These are phyloP conservation scores for Tolypocladium endophyticum DNA, from an alignment of 2,329 filamentous ascomycete genomes.

Conservation along the genomic window DNA sequence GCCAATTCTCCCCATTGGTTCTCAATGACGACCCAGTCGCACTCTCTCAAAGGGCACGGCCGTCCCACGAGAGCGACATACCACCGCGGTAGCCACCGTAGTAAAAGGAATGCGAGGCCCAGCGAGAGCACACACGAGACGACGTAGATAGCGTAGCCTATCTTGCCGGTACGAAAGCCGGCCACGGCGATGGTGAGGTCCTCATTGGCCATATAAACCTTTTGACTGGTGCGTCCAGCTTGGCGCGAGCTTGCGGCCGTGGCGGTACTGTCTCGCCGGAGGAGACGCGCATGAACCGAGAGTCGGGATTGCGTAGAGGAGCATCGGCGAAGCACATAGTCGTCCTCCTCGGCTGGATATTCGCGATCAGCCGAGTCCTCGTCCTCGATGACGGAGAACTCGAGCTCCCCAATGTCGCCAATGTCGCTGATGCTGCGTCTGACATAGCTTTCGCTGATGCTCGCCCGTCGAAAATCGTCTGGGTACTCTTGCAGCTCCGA, in stretches of 20 bases:
- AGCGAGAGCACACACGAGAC: conserved; percentile 60
- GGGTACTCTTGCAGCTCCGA: conserved; percentile 13
- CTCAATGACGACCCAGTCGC: conserved; percentile 89
- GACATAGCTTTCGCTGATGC: conserved; percentile 12
- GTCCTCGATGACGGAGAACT: conserved; percentile 29
- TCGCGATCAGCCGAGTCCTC: conserved; percentile 30
- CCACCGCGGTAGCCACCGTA: conserved; percentile 87
- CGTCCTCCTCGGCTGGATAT: conserved; percentile 27
- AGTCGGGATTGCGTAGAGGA: conserved; percentile 49
- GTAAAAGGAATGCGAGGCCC: conserved; percentile 72
- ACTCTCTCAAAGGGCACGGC: conserved; percentile 57
- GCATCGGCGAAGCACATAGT: conserved; percentile 45
- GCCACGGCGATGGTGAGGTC: conserved; percentile 90
- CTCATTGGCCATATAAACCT: conserved; percentile 86
- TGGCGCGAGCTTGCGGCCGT: conserved; percentile 56
- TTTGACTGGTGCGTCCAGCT: conserved; percentile 65
- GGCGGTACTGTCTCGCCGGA: conserved; percentile 58
- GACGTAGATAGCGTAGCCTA: conserved; percentile 61
- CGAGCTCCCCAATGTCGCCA: conserved; percentile 28
- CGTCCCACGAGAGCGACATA: conserved; percentile 66
- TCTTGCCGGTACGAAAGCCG: conserved; percentile 69
- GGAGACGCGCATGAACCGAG: conserved; percentile 53
- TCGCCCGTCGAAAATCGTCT: conserved; percentile 18
- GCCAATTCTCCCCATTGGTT: conserved; percentile 95
- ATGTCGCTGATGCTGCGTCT: conserved; percentile 25